A percentile compares a stretch with the other conserved stretches of the same genome.
phyloP scores from a whole-genome alignment of 768 basidiomycete species.

The Mycena venus region DNA sequence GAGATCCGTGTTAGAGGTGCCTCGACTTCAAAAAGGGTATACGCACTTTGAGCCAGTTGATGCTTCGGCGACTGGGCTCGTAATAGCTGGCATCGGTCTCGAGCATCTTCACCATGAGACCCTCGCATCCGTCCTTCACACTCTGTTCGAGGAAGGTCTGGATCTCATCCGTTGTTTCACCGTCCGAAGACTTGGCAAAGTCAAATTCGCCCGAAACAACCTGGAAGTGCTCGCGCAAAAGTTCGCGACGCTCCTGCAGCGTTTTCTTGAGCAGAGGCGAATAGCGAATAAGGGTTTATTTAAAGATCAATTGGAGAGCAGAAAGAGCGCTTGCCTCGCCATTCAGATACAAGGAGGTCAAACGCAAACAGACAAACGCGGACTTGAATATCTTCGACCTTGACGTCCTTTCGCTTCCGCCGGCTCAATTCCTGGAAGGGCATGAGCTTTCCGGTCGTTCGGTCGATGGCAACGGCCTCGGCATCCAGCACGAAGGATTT shows the following conservation, averaged over 20 bases:
- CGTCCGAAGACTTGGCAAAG: constrained; percentile 93
- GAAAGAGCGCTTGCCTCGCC: constrained; percentile 79
- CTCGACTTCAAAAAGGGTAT: background rate
- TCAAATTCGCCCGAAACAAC: constrained; percentile 90
- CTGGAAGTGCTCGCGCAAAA: constrained; percentile 85
- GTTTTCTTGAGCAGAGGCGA: constrained; percentile 88
- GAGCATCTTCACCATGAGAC: constrained; percentile 99
- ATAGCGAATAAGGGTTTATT: background rate
- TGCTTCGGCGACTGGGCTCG: constrained; percentile 94
- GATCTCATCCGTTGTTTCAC: constrained; percentile 92
- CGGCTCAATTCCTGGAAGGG: constrained; percentile 98
- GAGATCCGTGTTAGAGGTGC: background rate
- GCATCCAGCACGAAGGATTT: constrained; percentile 95
- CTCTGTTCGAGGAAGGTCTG: constrained; percentile 95
- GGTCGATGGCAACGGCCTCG: constrained; percentile 97
- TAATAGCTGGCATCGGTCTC: constrained; percentile 93
- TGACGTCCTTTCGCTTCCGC: constrained; percentile 97
- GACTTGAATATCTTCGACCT: constrained; percentile 97
- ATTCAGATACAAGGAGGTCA: constrained; percentile 95
- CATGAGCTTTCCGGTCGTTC: constrained; percentile 85
- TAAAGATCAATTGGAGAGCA: background rate
- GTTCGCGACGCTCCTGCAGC: constrained; percentile 79
- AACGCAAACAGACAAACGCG: constrained; percentile 97
- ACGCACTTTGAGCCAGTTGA: constrained; percentile 96
- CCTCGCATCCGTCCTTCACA: constrained; percentile 98